phyloP scores from a whole-genome alignment of 768 basidiomycete species.

The Gelatoporia subvermispora region DNA sequence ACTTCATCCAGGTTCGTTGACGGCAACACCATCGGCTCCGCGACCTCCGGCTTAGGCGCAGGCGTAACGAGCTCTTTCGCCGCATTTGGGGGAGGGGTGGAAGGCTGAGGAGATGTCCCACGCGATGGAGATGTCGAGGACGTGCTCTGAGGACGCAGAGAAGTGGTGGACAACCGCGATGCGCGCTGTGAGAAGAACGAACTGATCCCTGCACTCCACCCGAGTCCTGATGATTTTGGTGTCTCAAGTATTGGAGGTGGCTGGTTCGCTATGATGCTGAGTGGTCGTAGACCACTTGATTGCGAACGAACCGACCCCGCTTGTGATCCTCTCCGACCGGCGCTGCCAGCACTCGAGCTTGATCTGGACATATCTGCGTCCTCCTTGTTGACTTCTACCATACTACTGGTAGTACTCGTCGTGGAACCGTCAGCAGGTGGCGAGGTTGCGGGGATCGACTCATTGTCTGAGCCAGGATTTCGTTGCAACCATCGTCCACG shows the following conservation, averaged over 20 bases:
- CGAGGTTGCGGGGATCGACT: not conserved
- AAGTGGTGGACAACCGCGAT: slow-evolving; percentile 29
- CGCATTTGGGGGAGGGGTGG: slow-evolving; percentile 6
- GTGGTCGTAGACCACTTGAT: slow-evolving; percentile 20
- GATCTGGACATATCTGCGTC: slow-evolving; percentile 3
- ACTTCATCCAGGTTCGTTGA: slow-evolving; percentile 16
- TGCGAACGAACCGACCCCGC: slow-evolving; percentile 11
- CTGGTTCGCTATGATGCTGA: slow-evolving; percentile 23
- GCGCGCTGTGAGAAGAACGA: slow-evolving; percentile 41
- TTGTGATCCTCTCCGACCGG: slow-evolving; percentile 4
- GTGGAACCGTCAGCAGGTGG: slow-evolving; percentile 3
- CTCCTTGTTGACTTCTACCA: slow-evolving; percentile 11
- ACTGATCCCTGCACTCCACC: slow-evolving; percentile 43
- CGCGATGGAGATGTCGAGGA: slow-evolving; percentile 9
- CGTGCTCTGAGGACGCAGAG: slow-evolving; percentile 1
- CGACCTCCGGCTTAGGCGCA: not conserved
- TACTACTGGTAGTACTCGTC: slow-evolving; percentile 8
- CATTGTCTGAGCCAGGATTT: slow-evolving; percentile 6
- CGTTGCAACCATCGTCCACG: slow-evolving; percentile 64
- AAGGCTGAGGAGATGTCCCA: slow-evolving; percentile 13
- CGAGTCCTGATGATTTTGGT: slow-evolving; percentile 29
- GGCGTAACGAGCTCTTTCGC: not conserved
- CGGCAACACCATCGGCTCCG: slow-evolving; percentile 4
- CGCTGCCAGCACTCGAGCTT: not conserved
- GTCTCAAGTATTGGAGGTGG: slow-evolving; percentile 19